Conservation (phyloP, 306 rosid genomes). For the Ormosia semicastrata region DNA sequence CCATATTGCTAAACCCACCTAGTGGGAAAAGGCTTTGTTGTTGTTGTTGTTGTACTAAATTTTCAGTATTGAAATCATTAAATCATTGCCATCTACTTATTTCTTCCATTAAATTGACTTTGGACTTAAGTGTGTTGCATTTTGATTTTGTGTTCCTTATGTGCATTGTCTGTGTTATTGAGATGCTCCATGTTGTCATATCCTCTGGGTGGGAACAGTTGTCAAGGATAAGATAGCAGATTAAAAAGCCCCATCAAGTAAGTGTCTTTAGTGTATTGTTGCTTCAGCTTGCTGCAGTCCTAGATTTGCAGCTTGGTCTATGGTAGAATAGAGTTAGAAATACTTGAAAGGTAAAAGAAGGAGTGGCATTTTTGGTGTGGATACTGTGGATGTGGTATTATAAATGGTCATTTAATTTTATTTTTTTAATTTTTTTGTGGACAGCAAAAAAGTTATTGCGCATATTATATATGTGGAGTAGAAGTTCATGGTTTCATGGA, state of each 20-base stretch:
- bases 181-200: not conserved
- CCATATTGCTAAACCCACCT: no score
- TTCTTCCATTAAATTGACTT: not conserved
- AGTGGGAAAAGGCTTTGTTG: no score
- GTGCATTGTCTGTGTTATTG: not conserved
- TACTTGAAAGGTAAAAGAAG: not conserved
- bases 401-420: not conserved
- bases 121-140: not conserved
- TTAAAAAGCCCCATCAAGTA: not conserved
- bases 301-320: not conserved
- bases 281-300: slow-evolving; percentile 6
- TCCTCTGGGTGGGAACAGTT: not conserved
- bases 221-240: not conserved
- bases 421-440: not conserved
- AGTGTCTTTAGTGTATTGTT: not conserved
- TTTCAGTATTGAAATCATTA: not conserved
- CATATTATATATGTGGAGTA: not conserved
- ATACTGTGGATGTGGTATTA: not conserved
- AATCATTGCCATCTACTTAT: not conserved
- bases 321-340: not conserved
- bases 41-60: no score
- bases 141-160: not conserved
- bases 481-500: not conserved
- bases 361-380: not conserved
- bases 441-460: not conserved